These are phyloP conservation scores for Schizonepeta tenuifolia DNA, from an alignment of 257 asterid species.

Conservation along the genomic window DNA sequence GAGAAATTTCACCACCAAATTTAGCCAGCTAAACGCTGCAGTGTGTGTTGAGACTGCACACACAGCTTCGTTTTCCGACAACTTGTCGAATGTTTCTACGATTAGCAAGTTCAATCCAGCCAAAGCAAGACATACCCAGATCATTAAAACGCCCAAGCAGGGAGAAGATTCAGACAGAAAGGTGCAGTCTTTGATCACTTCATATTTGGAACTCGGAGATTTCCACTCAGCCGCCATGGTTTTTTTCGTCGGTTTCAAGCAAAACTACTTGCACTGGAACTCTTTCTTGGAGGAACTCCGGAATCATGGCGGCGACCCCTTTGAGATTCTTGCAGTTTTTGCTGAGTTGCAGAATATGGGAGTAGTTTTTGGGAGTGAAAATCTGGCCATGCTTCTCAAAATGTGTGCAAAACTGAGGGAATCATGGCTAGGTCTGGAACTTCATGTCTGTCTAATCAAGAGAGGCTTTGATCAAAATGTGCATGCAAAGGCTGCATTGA, in stretches of 20 bases:
- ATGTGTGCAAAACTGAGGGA: constrained; percentile 50
- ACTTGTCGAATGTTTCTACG: constrained; percentile 27
- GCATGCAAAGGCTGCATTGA: constrained; percentile 52
- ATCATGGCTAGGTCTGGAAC: constrained; percentile 50
- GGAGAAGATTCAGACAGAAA: constrained; percentile 34
- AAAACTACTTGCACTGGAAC: constrained; percentile 51
- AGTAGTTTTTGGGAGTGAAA: constrained; percentile 46
- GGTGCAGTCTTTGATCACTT: constrained; percentile 51
- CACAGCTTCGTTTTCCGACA: constrained; percentile 30
- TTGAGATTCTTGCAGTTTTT: constrained; percentile 58
- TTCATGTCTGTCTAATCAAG: constrained; percentile 61
- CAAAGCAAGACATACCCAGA: constrained; percentile 65
- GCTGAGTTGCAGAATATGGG: constrained; percentile 48
- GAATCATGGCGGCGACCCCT: constrained; percentile 53
- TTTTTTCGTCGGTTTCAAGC: constrained; percentile 51
- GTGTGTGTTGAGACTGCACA: constrained; percentile 37
- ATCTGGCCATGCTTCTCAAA: constrained; percentile 46
- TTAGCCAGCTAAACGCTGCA: constrained; percentile 40
- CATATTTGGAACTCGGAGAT: constrained; percentile 52
- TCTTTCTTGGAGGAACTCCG: constrained; percentile 51
- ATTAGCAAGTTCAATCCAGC: constrained; percentile 30
- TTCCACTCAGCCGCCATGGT: constrained; percentile 54
- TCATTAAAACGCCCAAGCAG: constrained; percentile 46
- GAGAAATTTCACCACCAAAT: constrained; percentile 31
- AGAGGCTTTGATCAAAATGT: constrained; percentile 54